Evolutionary conservation across 2,329 filamentous ascomycete genomes (phyloP).

Genomic region (Macrophomina phaseolina): DNA sequence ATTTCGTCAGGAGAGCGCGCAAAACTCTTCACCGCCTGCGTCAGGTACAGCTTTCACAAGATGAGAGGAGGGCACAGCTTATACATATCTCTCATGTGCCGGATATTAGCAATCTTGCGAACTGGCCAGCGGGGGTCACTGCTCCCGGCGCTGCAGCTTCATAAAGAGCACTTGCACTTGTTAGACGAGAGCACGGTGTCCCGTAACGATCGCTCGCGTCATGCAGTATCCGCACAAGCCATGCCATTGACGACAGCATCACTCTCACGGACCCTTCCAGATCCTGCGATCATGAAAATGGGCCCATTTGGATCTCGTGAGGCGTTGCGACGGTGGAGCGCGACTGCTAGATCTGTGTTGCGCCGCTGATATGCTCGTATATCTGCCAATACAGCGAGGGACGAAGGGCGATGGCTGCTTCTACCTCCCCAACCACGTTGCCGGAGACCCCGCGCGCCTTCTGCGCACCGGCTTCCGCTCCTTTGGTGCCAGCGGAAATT

Average conservation of each 20-base stretch:
- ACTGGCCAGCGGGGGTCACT: conserved; percentile 7
- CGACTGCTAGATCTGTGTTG: not conserved
- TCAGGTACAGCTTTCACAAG: conserved; percentile 24
- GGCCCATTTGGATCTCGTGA: conserved; percentile 8
- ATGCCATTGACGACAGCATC: conserved; percentile 6
- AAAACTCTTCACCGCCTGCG: conserved; percentile 19
- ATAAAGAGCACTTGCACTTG: not conserved
- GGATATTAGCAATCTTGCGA: conserved; percentile 19
- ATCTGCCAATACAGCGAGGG: not conserved
- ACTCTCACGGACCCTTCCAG: conserved; percentile 16
- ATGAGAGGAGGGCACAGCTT: conserved; percentile 14
- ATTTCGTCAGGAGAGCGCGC: not conserved
- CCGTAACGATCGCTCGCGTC: conserved; percentile 13
- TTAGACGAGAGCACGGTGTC: conserved; percentile 21
- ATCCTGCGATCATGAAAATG: conserved; percentile 12
- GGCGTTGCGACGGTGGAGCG: conserved; percentile 8
- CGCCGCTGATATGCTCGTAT: conserved; percentile 3
- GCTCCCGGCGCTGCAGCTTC: not conserved
- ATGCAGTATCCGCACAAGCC: conserved; percentile 6
- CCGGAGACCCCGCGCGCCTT: not conserved
- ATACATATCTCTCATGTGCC: conserved; percentile 12
- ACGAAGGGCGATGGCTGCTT: not conserved
- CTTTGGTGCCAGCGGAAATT: conserved; percentile 7
- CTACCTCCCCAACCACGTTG: not conserved
- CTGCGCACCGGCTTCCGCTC: conserved; percentile 3